Conservation (phyloP, 106 monocot species). For the Phalaenopsis equestris region DNA sequence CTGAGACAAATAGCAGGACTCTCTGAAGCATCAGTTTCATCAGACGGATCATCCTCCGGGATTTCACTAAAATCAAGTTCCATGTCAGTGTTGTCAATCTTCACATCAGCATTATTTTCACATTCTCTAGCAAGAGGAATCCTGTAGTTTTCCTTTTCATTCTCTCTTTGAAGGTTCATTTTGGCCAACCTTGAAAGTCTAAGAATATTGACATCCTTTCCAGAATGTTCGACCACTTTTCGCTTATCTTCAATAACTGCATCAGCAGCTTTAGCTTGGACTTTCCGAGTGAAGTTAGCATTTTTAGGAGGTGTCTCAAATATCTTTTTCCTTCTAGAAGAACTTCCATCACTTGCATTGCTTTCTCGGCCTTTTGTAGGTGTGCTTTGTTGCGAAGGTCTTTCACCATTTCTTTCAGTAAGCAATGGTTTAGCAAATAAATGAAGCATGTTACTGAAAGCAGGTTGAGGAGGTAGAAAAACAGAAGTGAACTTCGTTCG, state of each 20-base stretch:
- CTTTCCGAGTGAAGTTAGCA: slow-evolving; percentile 33
- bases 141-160: slow-evolving; percentile 93
- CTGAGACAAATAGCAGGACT: slow-evolving; percentile 17
- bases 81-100: slow-evolving; percentile 94
- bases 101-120: slow-evolving; percentile 80
- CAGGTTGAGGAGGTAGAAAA: slow-evolving; percentile 69
- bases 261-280: slow-evolving; percentile 30
- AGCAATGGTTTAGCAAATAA: slow-evolving; percentile 38
- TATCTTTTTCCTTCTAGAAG: slow-evolving; percentile 19
- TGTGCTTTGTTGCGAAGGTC: slow-evolving; percentile 42
- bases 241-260: slow-evolving; percentile 35
- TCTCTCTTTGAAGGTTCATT: slow-evolving; percentile 76
- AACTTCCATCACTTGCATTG: slow-evolving; percentile 44
- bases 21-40: slow-evolving; percentile 60
- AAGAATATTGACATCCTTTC: slow-evolving; percentile 63
- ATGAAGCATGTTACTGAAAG: slow-evolving; percentile 56
- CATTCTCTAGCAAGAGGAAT: slow-evolving; percentile 36
- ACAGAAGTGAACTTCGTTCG: slow-evolving; percentile 45
- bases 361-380: slow-evolving; percentile 41
- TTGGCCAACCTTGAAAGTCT: slow-evolving; percentile 89
- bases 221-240: slow-evolving; percentile 22
- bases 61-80: slow-evolving; percentile 97
- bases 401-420: slow-evolving; percentile 51
- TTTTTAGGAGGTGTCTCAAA: slow-evolving; percentile 48
- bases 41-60: slow-evolving; percentile 70